phyloP scores from a whole-genome alignment of 176 grass and related monocot species.

The Calamus simplicifolius region DNA sequence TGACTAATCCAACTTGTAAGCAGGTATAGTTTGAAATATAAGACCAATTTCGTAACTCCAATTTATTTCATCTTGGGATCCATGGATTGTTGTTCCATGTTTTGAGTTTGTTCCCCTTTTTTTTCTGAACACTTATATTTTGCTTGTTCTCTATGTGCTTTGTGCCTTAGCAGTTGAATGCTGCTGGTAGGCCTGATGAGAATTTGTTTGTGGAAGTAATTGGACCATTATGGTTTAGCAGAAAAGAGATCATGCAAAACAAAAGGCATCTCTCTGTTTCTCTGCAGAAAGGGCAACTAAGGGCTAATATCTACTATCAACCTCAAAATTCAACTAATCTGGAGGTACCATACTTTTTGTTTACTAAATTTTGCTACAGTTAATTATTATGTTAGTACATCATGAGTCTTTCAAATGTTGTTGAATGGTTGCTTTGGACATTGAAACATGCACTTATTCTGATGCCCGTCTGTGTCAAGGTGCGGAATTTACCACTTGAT shows the following conservation, averaged over 20 bases:
- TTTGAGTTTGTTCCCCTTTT: background rate
- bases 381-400: background rate
- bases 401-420: no score
- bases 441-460: background rate
- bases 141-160: slow-evolving; percentile 24
- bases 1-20: no score
- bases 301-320: slow-evolving; percentile 83
- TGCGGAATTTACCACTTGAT: slow-evolving; percentile 95
- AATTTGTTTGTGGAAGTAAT: slow-evolving; percentile 76
- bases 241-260: slow-evolving; percentile 45
- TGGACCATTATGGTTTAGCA: slow-evolving; percentile 59
- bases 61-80: no score
- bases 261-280: slow-evolving; percentile 61
- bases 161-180: slow-evolving; percentile 59
- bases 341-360: slow-evolving; percentile 52
- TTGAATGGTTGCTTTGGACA: slow-evolving; percentile 5
- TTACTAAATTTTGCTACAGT: slow-evolving; percentile 30
- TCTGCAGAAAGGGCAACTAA: slow-evolving; percentile 96
- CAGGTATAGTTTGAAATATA: no score
- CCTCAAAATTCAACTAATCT: slow-evolving; percentile 73
- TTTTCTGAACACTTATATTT: slow-evolving; percentile 2
- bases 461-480: slow-evolving; percentile 42
- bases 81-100: background rate
- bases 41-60: no score
- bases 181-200: slow-evolving; percentile 91